phyloP scores from a whole-genome alignment of 352 stramenopile genomes.

The Phytophthora citricola region DNA sequence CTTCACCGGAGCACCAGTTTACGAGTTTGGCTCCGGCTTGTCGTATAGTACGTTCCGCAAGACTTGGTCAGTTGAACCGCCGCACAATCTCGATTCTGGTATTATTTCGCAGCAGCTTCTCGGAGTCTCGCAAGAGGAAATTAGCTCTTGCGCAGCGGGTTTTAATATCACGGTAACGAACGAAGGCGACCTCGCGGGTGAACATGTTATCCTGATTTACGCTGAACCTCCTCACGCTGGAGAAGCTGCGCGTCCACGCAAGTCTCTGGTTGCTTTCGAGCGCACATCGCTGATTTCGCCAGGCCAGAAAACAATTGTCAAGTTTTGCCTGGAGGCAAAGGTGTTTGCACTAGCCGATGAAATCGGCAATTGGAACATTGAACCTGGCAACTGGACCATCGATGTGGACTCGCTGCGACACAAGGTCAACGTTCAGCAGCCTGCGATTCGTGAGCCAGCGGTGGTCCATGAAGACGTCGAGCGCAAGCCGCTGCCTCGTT shows the following conservation, averaged over 20 bases:
- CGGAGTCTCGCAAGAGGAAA: neutral
- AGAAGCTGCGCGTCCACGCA: conserved; percentile 41
- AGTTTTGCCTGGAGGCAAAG: conserved; percentile 44
- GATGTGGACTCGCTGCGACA: conserved; percentile 38
- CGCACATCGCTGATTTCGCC: conserved; percentile 47
- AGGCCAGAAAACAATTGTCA: conserved; percentile 29
- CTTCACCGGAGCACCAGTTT: conserved; percentile 68
- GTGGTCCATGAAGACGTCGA: conserved; percentile 10
- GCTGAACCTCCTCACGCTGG: conserved; percentile 39
- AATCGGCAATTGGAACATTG: conserved; percentile 41
- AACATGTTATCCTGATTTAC: conserved; percentile 55
- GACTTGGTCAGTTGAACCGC: conserved; percentile 36
- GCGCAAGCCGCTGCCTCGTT: conserved; percentile 25
- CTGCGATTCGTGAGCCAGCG: neutral
- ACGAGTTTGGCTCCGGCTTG: conserved; percentile 78
- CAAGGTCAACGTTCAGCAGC: conserved; percentile 33
- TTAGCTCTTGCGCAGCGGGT: conserved; percentile 16
- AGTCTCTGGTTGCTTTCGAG: conserved; percentile 64
- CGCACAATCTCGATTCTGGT: conserved; percentile 12
- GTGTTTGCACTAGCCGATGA: conserved; percentile 52
- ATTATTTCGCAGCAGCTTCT: conserved; percentile 24
- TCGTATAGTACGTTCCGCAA: conserved; percentile 81
- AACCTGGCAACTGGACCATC: conserved; percentile 53
- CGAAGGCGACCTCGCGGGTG: conserved; percentile 41
- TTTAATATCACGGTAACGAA: conserved; percentile 59